Evolutionary conservation across 1,284 basidiomycete genomes (phyloP).

Genomic region (Quambalaria eucalypti): DNA sequence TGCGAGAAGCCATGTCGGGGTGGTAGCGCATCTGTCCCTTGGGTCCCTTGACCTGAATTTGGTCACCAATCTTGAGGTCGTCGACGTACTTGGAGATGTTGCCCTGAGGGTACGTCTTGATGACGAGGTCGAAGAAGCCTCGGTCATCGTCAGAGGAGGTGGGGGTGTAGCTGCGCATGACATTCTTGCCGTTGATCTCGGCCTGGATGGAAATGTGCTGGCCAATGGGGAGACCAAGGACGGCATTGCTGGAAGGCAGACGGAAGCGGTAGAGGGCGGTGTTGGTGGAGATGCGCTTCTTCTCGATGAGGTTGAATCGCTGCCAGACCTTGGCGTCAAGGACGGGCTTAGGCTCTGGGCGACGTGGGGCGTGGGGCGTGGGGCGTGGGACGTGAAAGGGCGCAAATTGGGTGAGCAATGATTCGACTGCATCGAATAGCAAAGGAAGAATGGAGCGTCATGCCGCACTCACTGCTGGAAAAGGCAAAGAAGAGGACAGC

Average conservation of each 20-base stretch:
- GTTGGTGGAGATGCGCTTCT: conserved; percentile 82
- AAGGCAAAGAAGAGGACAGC: conserved; percentile 26
- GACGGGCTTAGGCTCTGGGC: conserved; percentile 51
- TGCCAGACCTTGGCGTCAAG: conserved; percentile 70
- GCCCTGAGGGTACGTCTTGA: conserved; percentile 96
- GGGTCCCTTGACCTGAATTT: conserved; percentile 81
- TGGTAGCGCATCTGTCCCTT: conserved; percentile 66
- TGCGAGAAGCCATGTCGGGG: conserved; percentile 48
- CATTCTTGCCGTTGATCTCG: conserved; percentile 78
- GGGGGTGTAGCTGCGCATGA: conserved; percentile 88
- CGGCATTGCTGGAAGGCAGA: conserved; percentile 62
- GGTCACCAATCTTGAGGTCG: conserved; percentile 60
- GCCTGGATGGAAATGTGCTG: conserved; percentile 90
- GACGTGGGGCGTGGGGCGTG: background rate
- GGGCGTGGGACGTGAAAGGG: background rate
- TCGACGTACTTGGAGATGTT: conserved; percentile 79
- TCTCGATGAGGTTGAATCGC: conserved; percentile 70
- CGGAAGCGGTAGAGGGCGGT: conserved; percentile 73
- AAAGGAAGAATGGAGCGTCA: no score
- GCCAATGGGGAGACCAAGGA: conserved; percentile 86
- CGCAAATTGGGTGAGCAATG: background rate
- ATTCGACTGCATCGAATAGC: no score
- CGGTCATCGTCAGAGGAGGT: conserved; percentile 82
- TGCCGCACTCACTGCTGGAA: conserved; percentile 16
- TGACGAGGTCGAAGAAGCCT: conserved; percentile 88